Base-by-base conservation (phyloP, 2,329 filamentous ascomycete species). In the Mariannaea elegans region DNA sequence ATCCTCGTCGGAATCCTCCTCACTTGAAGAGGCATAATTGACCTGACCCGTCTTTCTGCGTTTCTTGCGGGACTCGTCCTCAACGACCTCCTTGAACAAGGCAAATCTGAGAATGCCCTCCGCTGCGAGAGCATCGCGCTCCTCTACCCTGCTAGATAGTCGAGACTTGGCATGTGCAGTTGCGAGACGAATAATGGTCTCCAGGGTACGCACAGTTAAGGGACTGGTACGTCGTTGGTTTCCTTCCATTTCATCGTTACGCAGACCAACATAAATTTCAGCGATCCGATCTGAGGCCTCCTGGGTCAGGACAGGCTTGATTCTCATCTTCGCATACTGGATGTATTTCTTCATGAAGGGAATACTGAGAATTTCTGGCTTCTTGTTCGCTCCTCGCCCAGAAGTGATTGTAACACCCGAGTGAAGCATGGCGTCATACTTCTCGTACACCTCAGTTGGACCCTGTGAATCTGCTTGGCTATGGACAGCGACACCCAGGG, bases 311-410 rank as follows among this genome's bases (percentile, higher is more conserved):
- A 97, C 82, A 0, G 95, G 95, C 84, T 93, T 96, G 72, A 97
- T 86, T 73, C 95, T 84, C 32, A 87, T 91, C 81, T 99, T 99
- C 65, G 95, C 93, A 76, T 99, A 99, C 74, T 99, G 95, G 44
- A 99, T 96, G 77, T 97, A 99, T 79, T 99, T 99, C 81, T 99
- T 99, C 82, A 99, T 93, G 78, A 99, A 99, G 0, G 94, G 92
- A 61, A 99, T 97, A 78, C 92, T 97, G 53, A 99, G 82, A 13
- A 99, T 92, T 75, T 97, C 93, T 5, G 91, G 87, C 65, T 90
- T 90, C 76, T 91, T 91, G 68, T 87, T 87, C 23, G 89, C 80
- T 10, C 92, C 91, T 36, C 92, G 87, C 9, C 91, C 90, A 12
- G 89, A 84, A 4, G 89, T 92, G 14, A 92, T 78, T 7, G 89